A percentile compares a stretch with the other conserved stretches of the same genome.
Evolutionary conservation across 2,329 filamentous ascomycete species (phyloP).

Genomic region (Botryotinia narcissicola): DNA sequence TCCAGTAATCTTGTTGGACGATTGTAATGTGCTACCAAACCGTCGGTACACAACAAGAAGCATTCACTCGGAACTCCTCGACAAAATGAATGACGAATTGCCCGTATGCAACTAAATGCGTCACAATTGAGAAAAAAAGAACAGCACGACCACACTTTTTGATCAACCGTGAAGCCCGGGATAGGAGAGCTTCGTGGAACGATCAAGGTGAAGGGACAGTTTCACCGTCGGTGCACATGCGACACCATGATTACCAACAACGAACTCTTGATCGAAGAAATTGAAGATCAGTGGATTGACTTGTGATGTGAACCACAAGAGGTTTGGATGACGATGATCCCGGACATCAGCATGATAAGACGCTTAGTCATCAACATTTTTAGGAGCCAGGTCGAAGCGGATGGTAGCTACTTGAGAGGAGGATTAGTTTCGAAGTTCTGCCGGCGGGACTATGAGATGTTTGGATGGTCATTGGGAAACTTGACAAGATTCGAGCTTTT

Average conservation of each 20-base stretch:
- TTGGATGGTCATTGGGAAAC: rapidly evolving
- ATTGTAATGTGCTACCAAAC: not conserved
- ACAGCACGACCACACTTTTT: not conserved
- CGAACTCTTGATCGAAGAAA: no score
- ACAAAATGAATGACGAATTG: not conserved
- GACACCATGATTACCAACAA: not conserved
- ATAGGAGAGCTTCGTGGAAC: not conserved
- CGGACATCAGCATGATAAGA: not conserved
- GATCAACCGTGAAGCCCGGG: not conserved
- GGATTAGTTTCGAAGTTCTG: not conserved
- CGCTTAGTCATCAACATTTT: not conserved
- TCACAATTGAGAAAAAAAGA: not conserved
- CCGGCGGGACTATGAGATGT: no score
- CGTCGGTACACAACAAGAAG: not conserved
- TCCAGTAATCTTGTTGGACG: not conserved
- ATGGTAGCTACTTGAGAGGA: not conserved
- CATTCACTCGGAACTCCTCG: no score
- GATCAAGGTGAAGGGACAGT: not conserved
- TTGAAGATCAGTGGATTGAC: not conserved
- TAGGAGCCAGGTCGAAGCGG: not conserved
- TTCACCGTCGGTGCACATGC: not conserved
- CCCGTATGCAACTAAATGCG: rapidly evolving
- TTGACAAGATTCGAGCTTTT: no score
- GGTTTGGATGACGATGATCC: not conserved
- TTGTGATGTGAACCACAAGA: not conserved